These are phyloP conservation scores for Suaeda aralocaspica DNA, from an alignment of 148 eudicot species.

Conservation along the genomic window DNA sequence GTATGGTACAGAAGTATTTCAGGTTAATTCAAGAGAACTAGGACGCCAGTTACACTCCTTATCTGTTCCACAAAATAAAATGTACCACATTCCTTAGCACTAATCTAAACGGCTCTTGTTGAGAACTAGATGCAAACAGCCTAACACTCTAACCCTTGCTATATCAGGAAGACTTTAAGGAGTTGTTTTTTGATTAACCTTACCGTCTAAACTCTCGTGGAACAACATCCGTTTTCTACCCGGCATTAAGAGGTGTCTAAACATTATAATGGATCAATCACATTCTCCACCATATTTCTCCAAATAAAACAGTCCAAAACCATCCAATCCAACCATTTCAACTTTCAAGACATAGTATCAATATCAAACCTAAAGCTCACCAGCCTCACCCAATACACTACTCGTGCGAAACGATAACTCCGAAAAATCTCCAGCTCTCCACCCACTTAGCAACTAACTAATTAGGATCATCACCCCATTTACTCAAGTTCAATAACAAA, in stretches of 20 bases:
- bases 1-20: background rate
- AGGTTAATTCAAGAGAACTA: background rate
- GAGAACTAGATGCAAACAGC: background rate
- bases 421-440: background rate
- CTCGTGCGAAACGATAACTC: too few relatives aligned
- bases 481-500: background rate
- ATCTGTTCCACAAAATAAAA: background rate
- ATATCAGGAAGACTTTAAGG: background rate
- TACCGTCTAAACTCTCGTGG: background rate
- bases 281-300: background rate
- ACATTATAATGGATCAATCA: background rate
- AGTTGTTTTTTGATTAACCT: background rate
- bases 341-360: too few relatives aligned
- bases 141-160: background rate
- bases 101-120: background rate
- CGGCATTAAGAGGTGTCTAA: too few relatives aligned
- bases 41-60: background rate
- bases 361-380: too few relatives aligned
- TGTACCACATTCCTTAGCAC: background rate
- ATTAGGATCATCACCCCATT: background rate
- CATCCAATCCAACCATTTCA: too few relatives aligned
- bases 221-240: too few relatives aligned
- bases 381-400: too few relatives aligned
- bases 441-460: background rate
- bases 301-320: background rate